phyloP scores from a whole-genome alignment of 495 filamentous ascomycete genomes.

The Xylaria bambusicola region DNA sequence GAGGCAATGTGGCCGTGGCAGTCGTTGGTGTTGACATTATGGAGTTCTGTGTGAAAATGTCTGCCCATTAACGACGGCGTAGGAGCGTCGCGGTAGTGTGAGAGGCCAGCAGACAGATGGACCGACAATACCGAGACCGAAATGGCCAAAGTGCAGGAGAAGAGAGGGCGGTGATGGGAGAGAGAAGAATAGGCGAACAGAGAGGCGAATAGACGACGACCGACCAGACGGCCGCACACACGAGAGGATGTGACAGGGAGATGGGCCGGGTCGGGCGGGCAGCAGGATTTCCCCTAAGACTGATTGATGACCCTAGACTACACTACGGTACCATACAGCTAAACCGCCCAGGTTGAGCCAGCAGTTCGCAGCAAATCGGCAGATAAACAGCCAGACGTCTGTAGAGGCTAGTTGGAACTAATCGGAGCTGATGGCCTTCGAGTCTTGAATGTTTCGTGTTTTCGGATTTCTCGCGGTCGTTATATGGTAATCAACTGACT shows the following conservation, averaged over 20 bases:
- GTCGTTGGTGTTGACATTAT: conserved; percentile 86
- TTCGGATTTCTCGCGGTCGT: too few relatives aligned
- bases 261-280: neutral
- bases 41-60: neutral
- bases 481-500: too few relatives aligned
- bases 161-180: neutral
- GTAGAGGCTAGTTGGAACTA: too few relatives aligned
- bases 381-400: too few relatives aligned
- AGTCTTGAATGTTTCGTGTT: too few relatives aligned
- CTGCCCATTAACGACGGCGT: conserved; percentile 7
- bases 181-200: neutral
- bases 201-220: neutral
- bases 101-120: neutral
- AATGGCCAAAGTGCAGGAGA: neutral
- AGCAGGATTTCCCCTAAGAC: neutral
- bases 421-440: too few relatives aligned
- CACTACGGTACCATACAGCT: neutral
- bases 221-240: neutral
- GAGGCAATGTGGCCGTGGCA: conserved; percentile 72
- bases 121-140: conserved; percentile 4
- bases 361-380: too few relatives aligned
- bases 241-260: conserved; percentile 6
- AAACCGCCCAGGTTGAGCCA: too few relatives aligned
- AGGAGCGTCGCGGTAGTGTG: conserved; percentile 6
- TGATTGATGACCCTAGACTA: neutral